Base-by-base conservation (phyloP, 352 stramenopile genomes). In the Plasmopara muralis region DNA sequence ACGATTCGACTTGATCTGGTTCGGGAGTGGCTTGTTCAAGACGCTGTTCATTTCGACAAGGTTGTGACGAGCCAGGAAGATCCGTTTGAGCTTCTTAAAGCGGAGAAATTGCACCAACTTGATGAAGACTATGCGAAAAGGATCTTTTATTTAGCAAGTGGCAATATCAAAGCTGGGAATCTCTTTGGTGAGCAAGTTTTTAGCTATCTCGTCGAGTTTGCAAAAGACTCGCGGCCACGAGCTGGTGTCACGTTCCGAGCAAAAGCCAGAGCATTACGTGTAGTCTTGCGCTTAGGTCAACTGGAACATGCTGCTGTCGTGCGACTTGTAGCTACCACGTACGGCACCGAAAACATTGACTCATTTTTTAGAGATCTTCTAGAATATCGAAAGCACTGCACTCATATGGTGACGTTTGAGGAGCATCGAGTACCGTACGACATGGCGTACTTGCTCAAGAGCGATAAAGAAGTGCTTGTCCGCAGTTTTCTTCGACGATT, bases 231-330 rank as follows among this genome's bases (percentile, higher is more conserved):
- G 2, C 62, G 60, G 9, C 70, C 74, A 16, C 60, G 64, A n/a
- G 50, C 72, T 30, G 69, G 72, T 20, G 71, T 85, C n/a, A 87
- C 71, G 7, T 83, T 68, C 41, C 61, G 76, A 47, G 76, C 75
- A 9, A 85, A 83, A 44, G 43, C 70, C 35, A 59, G 74, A 16
- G 74, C 74, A 5, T 41, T 85, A 3, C 53, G 55, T 37, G 62
- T 83, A 13, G 55, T 77, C 4, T 48, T 80, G 30, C 45, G 47
- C 2, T 39, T 83, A 18, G 49, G 47, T 6, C 60, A 81, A 12
- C 15, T 69, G 10, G 50, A 66, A 5, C 55, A 62, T 29, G 28
- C 45, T 14, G 39, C 53, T 13, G 47, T 70, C 28, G 43, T 53
- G 25, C 58, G 34, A 40, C 62, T 61, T n/a, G 33, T 70, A 12